Evolutionary conservation across 169 alveolate species (phyloP), one percentile per base, ranked within the genome.

Genomic region (Eimeria brunetti): DNA sequence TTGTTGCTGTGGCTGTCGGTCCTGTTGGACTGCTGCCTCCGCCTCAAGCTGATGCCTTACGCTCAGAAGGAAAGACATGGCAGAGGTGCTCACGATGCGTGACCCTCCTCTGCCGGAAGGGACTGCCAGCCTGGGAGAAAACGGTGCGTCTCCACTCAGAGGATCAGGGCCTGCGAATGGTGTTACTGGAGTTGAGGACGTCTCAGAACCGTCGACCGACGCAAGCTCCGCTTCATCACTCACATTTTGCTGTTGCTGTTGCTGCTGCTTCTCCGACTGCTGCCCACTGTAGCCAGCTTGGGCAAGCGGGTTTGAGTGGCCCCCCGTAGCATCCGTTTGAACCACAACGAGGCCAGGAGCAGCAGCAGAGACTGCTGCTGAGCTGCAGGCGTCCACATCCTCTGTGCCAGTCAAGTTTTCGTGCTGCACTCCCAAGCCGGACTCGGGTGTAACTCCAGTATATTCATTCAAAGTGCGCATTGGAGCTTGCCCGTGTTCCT

Each of bases 111-210:
- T 78, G 24, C 71, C 91, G 12, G 91, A 27, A 41, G 73, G 71
- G 62, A 76, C 58, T 33, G 60, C 84, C 58, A 91, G 85, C 33
- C 95, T 88, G 56, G 95, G 95, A 41, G 95, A 91, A 33, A 91
- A 60, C 33, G 95, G 95, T 12, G 80, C 91, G 46, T 91, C 95
- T 75, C 95, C 95, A 49, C 88, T 91, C 11, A 91, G 75, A 38
- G 95, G 95, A 6, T 91, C 95, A 18, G 88, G 91, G 30, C 91
- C 95, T 24, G 91, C 91, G 60, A 91, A 91, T n/a, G 95, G 95
- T 36, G 95, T 73, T 56, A 78, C 69, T n/a, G 95, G 90, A 11
- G 85, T 30, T 51, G 95, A 91, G 51, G 90, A 78, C 1, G 69
- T 44, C 36, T 60, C 92, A 12, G 81, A 86, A 16, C 46, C 62